phyloP scores from a whole-genome alignment of 169 alveolate genomes.

The Babesia ovis region DNA sequence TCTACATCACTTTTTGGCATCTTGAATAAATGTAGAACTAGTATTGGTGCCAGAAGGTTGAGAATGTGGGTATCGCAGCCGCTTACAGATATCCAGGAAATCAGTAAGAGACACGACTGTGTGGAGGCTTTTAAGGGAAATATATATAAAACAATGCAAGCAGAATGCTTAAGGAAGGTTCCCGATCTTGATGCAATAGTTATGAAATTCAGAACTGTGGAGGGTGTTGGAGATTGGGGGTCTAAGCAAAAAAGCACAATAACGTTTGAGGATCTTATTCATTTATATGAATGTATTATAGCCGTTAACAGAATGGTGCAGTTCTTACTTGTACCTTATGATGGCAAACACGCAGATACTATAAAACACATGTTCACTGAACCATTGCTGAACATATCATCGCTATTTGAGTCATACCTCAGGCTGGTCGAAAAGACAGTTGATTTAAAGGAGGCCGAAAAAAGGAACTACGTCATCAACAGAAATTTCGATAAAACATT shows the following conservation, averaged over 20 bases:
- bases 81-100: constrained; percentile 85
- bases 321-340: constrained; percentile 61
- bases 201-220: constrained; percentile 67
- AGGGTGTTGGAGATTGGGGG: constrained; percentile 58
- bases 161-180: constrained; percentile 78
- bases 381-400: constrained; percentile 79
- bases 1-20: constrained; percentile 79
- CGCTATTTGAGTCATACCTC: constrained; percentile 81
- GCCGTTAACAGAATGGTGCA: constrained; percentile 56
- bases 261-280: constrained; percentile 70
- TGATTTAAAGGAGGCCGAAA: constrained; percentile 89
- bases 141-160: constrained; percentile 72
- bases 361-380: constrained; percentile 62
- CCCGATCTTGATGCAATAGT: constrained; percentile 77
- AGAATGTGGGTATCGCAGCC: constrained; percentile 96
- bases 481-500: constrained; percentile 82
- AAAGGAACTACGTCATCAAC: constrained; percentile 84
- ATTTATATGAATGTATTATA: constrained; percentile 63
- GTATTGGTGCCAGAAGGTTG: constrained; percentile 90
- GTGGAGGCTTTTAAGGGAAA: constrained; percentile 88
- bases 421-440: constrained; percentile 90
- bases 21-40: constrained; percentile 90
- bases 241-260: constrained; percentile 48
- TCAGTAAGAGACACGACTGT: constrained; percentile 88
- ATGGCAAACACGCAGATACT: constrained; percentile 71